Base-by-base conservation (phyloP, 495 filamentous ascomycete genomes). In the Penicillium odoratum region DNA sequence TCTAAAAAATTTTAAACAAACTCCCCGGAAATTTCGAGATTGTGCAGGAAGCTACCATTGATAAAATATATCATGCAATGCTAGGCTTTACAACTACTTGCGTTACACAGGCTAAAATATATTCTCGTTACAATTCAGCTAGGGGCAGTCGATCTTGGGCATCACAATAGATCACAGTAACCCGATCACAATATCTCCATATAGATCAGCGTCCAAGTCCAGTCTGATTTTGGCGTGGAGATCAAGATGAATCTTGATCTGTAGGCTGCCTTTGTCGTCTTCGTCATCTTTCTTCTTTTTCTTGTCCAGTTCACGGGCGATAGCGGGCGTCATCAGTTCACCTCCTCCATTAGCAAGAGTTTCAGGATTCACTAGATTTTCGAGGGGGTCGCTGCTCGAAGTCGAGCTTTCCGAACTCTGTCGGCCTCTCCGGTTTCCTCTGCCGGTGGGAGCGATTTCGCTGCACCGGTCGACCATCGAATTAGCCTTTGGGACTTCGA, bases 121-220 rank as follows among this genome's bases (percentile, higher is more conserved):
- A 33, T 33, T 33, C 9, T 33, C 30, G 9, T 33, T 33, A 0
- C 30, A 7, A 9, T 33, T 33, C 3, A 33, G 30, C 30, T 4
- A 33, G 30, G 9, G 3, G 30, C 30, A 33, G 3, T 33, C 30
- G 30, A 33, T 33, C 3, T 33, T 33, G 9, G 3, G 30, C 30
- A 33, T 33, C 30, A 33, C n/a, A n/a, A n/a, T n/a, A 33, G 9
- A 9, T 57, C 21, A 62, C 45, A 62, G 42, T 34, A 62, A 33
- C 38, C 55, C 60, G 46, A 62, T 62, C n/a, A 57, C 55, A 10
- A 62, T 49, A 55, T 62, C 60, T 16, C 60, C 60, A 57, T 62
- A 57, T 7, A 62, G 18, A n/a, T 57, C 48, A 21, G 60, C 60
- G 26, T 62, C 55, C 28, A 62, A 51, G 13, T 58, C 55, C 45